Percentiles rank a stretch among this genome's conserved stretches.
phyloP scores from a whole-genome alignment of 192 early-diverging fungal genomes.

The Coemansia sp. region DNA sequence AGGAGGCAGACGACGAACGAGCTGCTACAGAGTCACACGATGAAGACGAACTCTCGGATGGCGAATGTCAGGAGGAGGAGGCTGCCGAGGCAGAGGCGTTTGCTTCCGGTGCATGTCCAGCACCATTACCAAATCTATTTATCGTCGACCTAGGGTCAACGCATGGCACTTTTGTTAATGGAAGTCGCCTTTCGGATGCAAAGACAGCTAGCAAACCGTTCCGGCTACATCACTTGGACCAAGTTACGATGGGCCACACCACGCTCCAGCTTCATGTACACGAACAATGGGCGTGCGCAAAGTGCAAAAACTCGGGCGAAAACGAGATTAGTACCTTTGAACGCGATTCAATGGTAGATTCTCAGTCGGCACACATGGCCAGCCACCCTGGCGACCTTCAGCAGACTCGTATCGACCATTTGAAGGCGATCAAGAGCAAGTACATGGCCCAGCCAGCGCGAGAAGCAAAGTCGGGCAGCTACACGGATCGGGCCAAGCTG shows the following conservation, averaged over 20 bases:
- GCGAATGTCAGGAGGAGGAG: slow-evolving; percentile 13
- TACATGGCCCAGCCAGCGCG: background rate
- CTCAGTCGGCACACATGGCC: background rate
- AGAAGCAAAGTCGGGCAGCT: slow-evolving; percentile 4
- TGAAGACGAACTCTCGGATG: slow-evolving; percentile 18
- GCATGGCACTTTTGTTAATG: slow-evolving; percentile 78
- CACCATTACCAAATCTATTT: slow-evolving; percentile 31
- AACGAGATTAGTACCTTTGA: slow-evolving; percentile 51
- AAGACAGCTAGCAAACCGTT: slow-evolving; percentile 66
- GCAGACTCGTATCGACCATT: slow-evolving; percentile 21
- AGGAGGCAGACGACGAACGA: slow-evolving; percentile 4
- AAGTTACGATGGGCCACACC: slow-evolving; percentile 62
- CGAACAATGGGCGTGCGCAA: slow-evolving; percentile 62
- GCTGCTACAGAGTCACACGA: background rate
- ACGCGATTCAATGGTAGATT: background rate
- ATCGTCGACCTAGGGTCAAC: slow-evolving; percentile 72
- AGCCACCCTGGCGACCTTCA: background rate
- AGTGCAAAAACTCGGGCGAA: slow-evolving; percentile 59
- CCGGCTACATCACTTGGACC: slow-evolving; percentile 61
- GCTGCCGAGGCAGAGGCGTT: background rate
- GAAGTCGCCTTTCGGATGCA: slow-evolving; percentile 62
- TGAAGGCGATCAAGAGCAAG: slow-evolving; percentile 25
- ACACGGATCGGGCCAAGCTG: slow-evolving; percentile 29
- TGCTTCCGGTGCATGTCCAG: background rate
- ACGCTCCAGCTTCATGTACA: slow-evolving; percentile 68